Evolutionary conservation across 2,329 filamentous ascomycete genomes (phyloP).

Genomic region (Cladophialophora immunda): DNA sequence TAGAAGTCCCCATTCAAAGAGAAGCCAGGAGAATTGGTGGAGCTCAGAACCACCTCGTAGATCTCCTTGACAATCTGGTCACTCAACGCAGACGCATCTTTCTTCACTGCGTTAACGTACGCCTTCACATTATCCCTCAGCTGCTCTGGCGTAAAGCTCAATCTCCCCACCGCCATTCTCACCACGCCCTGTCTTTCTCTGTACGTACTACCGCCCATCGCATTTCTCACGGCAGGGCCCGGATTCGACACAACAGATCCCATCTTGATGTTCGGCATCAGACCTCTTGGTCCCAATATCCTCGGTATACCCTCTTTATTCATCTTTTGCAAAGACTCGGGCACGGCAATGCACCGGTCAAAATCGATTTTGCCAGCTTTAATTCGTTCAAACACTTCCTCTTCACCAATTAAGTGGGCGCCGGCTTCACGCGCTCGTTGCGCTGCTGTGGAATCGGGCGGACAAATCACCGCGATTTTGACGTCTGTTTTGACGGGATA

Average conservation of each 20-base stretch:
- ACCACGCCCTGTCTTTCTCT: constrained; percentile 85
- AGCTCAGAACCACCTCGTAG: constrained; percentile 78
- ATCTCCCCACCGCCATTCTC: constrained; percentile 86
- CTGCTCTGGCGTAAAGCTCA: constrained; percentile 87
- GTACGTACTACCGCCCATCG: constrained; percentile 86
- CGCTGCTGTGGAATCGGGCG: constrained; percentile 78
- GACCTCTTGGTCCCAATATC: constrained; percentile 83
- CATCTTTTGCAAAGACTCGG: constrained; percentile 77
- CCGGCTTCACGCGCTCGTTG: constrained; percentile 79
- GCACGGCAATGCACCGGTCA: constrained; percentile 87
- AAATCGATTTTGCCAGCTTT: constrained; percentile 81
- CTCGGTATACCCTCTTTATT: constrained; percentile 82
- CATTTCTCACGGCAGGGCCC: constrained; percentile 75
- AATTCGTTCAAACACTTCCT: constrained; percentile 82
- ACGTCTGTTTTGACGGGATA: constrained; percentile 89
- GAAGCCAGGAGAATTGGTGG: constrained; percentile 86
- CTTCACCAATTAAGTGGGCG: constrained; percentile 83
- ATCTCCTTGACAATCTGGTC: constrained; percentile 72
- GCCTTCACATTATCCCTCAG: constrained; percentile 83
- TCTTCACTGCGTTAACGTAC: constrained; percentile 79
- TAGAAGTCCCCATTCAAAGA: constrained; percentile 80
- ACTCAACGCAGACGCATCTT: constrained; percentile 73
- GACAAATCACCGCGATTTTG: constrained; percentile 88
- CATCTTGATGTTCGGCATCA: constrained; percentile 91
- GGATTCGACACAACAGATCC: constrained; percentile 90